These are phyloP conservation scores for Aspergillus fischeri DNA, from an alignment of 2,329 filamentous ascomycete species.

Conservation along the genomic window DNA sequence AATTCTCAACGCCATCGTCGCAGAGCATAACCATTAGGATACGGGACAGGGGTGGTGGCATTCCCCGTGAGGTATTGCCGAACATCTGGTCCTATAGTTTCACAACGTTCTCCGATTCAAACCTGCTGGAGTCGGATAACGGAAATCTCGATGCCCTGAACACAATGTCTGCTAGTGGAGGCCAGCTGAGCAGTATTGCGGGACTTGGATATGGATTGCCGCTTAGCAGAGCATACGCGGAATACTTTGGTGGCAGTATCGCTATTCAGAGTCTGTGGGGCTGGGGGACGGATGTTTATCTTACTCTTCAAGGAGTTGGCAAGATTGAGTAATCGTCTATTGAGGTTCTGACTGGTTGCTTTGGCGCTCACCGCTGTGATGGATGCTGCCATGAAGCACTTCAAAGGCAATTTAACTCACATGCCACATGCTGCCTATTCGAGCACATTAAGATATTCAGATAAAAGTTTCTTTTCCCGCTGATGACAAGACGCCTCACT, in stretches of 20 bases:
- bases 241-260: conserved; percentile 96
- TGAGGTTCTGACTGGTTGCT: neutral
- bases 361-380: no score
- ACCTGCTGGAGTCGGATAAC: conserved; percentile 47
- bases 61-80: conserved; percentile 74
- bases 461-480: neutral
- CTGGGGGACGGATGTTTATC: conserved; percentile 73
- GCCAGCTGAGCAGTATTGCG: conserved; percentile 77
- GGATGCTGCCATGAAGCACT: neutral
- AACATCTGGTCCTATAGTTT: conserved; percentile 98
- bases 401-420: neutral
- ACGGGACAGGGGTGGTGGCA: conserved; percentile 90
- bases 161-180: conserved; percentile 67
- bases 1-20: conserved; percentile 42
- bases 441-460: neutral
- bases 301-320: conserved; percentile 59
- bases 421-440: neutral
- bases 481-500: neutral
- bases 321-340: conserved; percentile 35
- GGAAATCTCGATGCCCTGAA: conserved; percentile 65
- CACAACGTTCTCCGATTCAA: conserved; percentile 80
- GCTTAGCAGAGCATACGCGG: conserved; percentile 85
- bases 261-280: conserved; percentile 92
- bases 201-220: conserved; percentile 91
- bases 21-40: conserved; percentile 94